Percentiles rank a stretch among this genome's conserved stretches.
Evolutionary conservation across 73 alveolate genomes (phyloP).

Genomic region (Halteria grandinella): DNA sequence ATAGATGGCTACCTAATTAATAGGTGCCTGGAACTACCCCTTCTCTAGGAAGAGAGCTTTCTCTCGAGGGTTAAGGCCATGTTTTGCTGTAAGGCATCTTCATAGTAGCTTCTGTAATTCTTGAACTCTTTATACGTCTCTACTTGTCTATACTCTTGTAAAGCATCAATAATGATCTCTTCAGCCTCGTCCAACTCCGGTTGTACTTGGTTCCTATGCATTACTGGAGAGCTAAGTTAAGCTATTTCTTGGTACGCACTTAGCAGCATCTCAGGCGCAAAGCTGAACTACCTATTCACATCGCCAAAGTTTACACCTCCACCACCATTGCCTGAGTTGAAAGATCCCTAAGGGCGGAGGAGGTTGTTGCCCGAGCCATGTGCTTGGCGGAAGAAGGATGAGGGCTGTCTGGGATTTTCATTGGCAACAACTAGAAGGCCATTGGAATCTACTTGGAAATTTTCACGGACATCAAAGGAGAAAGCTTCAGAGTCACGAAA

Average conservation of each 20-base stretch:
- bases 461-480: too few species aligned
- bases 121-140: conserved; percentile 25
- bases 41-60: too few species aligned
- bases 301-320: neutral
- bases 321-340: neutral
- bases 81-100: conserved; percentile 9
- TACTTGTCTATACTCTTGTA: conserved; percentile 25
- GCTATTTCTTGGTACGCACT: neutral
- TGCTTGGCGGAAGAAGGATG: too few species aligned
- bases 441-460: too few species aligned
- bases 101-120: conserved; percentile 22
- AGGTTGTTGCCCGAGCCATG: too few species aligned
- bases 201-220: conserved; percentile 8
- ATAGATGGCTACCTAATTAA: too few species aligned
- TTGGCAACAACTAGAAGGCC: too few species aligned
- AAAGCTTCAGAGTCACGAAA: too few species aligned
- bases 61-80: too few species aligned
- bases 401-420: too few species aligned
- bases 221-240: conserved; percentile 18
- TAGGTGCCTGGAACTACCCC: too few species aligned
- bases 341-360: conserved; percentile 2
- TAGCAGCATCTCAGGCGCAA: conserved; percentile 11
- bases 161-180: conserved; percentile 20
- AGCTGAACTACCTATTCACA: neutral
- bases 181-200: conserved; percentile 43